Base-by-base conservation (phyloP, 2,329 filamentous ascomycete genomes). In the Decorospora gaudefroyi region DNA sequence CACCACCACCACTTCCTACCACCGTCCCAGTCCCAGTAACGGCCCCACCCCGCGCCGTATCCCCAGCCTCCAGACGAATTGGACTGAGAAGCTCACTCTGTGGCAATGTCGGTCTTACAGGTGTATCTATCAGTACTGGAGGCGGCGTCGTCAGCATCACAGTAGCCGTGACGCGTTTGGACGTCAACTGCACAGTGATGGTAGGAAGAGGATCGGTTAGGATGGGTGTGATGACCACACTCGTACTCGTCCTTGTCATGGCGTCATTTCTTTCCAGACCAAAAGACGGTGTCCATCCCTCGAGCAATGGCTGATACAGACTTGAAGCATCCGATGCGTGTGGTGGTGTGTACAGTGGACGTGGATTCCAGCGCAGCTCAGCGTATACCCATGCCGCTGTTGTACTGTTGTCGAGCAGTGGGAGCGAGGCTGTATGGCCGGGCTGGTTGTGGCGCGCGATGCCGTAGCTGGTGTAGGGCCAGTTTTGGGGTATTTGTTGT, bases 391-490 rank as follows among this genome's bases (percentile, higher is more conserved):
- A 53, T 6, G 34, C 46, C 5, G 39, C 39, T 13, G 40, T 37
- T 13, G 12, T n/a, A 25, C 33, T 33, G 10, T 35, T 16, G 18
- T 43, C n/a, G n/a, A 28, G 16, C 8, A 55, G 18, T 4, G 45
- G 21, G 11, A 17, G 42, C 2, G 31, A 44, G 6, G 45, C 37
- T 19, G 16, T 39, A 10, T 13, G n/a, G 8, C 26, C 21, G 1
- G 26, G 16, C 10, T 29, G 21, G 8, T 6, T 11, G 15, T 8
- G 36, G 4, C 39, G 13, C 2, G 21, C 35, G 5, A 34, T 25
- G 16, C 29, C 42, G 12, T 47, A 48, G 4, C 6, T 12, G 8
- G 49, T 50, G 15, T 55, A 55, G 4, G 53, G 49, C 53, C 53
- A 53, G 17, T 35, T 13, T 9, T 13, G 4, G 4, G 48, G 51